A percentile compares a stretch with the other conserved stretches of the same genome.
phyloP scores from a whole-genome alignment of 441 rosid species.

The Aleurites moluccanus region DNA sequence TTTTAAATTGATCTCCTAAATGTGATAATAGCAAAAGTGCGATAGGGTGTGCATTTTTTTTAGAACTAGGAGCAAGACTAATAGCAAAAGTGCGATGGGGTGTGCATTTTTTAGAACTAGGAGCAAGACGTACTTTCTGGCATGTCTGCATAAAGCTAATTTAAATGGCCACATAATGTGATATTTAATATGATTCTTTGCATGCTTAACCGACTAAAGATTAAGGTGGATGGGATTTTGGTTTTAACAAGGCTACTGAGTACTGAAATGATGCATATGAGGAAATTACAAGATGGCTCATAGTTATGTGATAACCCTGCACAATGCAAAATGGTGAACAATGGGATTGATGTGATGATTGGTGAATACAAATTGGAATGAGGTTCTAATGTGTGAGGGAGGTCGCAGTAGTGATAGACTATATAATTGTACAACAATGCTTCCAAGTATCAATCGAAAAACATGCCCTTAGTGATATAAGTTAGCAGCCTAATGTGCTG shows the following conservation, averaged over 20 bases:
- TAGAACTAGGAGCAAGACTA: no score
- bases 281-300: neutral
- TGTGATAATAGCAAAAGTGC: neutral
- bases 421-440: neutral
- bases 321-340: conserved; percentile 4
- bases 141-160: neutral
- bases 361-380: neutral
- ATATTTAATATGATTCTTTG: neutral
- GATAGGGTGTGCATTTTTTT: no score
- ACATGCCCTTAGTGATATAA: neutral
- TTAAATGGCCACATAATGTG: neutral
- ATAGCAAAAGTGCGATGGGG: no score
- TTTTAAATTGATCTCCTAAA: conserved; percentile 7
- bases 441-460: neutral
- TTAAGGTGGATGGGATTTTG: neutral
- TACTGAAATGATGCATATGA: neutral
- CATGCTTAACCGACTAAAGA: neutral
- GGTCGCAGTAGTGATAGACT: neutral
- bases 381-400: neutral
- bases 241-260: neutral
- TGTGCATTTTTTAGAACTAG: neutral
- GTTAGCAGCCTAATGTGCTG: neutral
- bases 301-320: neutral
- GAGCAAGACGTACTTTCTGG: neutral
- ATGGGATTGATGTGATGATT: neutral